phyloP scores from a whole-genome alignment of 1,284 basidiomycete species.

The Pterulicium gracile region DNA sequence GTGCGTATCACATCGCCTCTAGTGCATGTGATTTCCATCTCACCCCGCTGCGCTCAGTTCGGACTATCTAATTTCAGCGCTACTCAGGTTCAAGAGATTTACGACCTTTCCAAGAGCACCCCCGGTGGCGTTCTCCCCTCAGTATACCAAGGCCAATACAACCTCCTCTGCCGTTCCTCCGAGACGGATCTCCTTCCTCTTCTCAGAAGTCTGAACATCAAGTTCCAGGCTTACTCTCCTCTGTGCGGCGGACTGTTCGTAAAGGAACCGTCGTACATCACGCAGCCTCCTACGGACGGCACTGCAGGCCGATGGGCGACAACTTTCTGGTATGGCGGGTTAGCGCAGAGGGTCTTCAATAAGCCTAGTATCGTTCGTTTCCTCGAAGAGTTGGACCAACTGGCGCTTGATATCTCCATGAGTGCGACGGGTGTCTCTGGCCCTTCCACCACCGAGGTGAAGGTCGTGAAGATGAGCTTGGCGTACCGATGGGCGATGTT shows the following conservation, averaged over 20 bases:
- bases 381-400: background rate
- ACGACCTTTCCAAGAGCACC: background rate
- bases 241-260: background rate
- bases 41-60: background rate
- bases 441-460: background rate
- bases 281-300: background rate
- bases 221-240: background rate
- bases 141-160: background rate
- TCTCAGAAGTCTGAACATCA: background rate
- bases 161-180: background rate
- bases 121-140: background rate
- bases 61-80: background rate
- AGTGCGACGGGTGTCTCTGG: background rate
- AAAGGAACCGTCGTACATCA: background rate
- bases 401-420: background rate
- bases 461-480: background rate
- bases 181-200: background rate
- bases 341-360: slow-evolving; percentile 1
- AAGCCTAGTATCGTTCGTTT: background rate
- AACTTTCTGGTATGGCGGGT: background rate
- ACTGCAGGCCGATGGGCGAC: background rate
- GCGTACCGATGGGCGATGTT: slow-evolving; percentile 1
- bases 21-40: background rate
- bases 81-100: background rate
- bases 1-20: background rate